Evolutionary conservation across 1,139 yeast genomes (phyloP).

Genomic region (Blastobotrys indianensis): DNA sequence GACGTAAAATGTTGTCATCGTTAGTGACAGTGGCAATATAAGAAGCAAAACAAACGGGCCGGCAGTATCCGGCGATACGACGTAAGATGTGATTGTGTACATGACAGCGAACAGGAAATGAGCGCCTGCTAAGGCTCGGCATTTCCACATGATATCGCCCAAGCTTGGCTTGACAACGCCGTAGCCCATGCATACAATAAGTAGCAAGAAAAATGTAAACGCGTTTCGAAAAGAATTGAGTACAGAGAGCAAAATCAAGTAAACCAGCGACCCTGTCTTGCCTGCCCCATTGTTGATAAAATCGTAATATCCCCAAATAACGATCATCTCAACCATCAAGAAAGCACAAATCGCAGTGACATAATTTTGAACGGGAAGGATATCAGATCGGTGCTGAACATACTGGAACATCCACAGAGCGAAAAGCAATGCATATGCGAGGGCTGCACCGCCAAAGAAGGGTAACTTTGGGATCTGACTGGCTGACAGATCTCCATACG

Average conservation of each 20-base stretch:
- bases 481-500: constrained; percentile 85
- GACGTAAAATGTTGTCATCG: constrained; percentile 69
- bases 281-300: constrained; percentile 60
- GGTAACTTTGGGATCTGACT: constrained; percentile 88
- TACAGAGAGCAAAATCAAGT: constrained; percentile 70
- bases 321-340: constrained; percentile 75
- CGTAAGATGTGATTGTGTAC: constrained; percentile 66
- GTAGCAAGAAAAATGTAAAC: constrained; percentile 78
- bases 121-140: constrained; percentile 67
- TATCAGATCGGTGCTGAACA: constrained; percentile 78
- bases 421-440: constrained; percentile 75
- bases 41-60: constrained; percentile 44
- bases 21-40: constrained; percentile 62
- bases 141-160: constrained; percentile 70
- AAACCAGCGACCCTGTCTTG: constrained; percentile 61
- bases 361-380: constrained; percentile 86
- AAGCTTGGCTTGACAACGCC: constrained; percentile 86
- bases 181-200: constrained; percentile 85
- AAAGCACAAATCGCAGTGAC: constrained; percentile 79
- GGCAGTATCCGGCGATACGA: constrained; percentile 44
- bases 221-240: constrained; percentile 78
- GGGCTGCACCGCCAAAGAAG: constrained; percentile 78
- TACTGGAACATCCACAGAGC: constrained; percentile 81
- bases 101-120: constrained; percentile 66
- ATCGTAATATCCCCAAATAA: constrained; percentile 90